Base-by-base conservation (phyloP, 352 stramenopile species). In the Phytophthora boehmeriae region DNA sequence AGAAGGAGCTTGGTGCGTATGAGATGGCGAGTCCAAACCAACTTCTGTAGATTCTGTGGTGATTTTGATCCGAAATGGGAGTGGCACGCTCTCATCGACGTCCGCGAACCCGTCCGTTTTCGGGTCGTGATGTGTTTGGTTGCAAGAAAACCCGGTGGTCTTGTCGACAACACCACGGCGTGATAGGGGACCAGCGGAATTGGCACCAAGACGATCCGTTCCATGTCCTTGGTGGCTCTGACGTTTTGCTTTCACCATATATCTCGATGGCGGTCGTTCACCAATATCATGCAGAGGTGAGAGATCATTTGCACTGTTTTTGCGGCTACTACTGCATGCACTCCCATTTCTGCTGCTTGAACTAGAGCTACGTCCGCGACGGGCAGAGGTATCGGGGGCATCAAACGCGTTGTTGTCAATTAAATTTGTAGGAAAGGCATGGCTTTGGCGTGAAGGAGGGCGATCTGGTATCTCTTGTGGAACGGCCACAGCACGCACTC, bases 31-130 rank as follows among this genome's bases (percentile, higher is more conserved):
- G n/a, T 66, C 45, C n/a, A 55, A 19, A 1, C 41, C 55, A 1
- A 45, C 2, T 19, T 67, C 48, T 8, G 54, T 54, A 1, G 70
- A 68, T 45, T 87, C 68, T 0, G 82, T 95, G 3, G 83, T 90
- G 42, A 95, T 85, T 56, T 95, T 65, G 20, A 95, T 91, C 8
- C 77, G 68, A 47, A 95, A 95, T n/a, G 86, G 86, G 3, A 82
- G 79, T 0, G 86, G 86, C 3, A 93, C 75, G 8, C 75, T 92
- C 50, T 95, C 86, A 23, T 95, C 86, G 0, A 95, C 80, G 1
- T 90, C 82, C 0, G 86, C 75, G 56, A 95, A 95, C 0, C 86
- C 86, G 32, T 95, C 86, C 0, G 71, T 90, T 49, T 84, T 90
- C 0, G 86, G 86, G 45, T 92, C 83, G 46, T 95, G 84, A 34